Evolutionary conservation across 1,284 basidiomycete genomes (phyloP), one percentile per base, ranked within the genome.

Genomic region (Naganishia sp.): DNA sequence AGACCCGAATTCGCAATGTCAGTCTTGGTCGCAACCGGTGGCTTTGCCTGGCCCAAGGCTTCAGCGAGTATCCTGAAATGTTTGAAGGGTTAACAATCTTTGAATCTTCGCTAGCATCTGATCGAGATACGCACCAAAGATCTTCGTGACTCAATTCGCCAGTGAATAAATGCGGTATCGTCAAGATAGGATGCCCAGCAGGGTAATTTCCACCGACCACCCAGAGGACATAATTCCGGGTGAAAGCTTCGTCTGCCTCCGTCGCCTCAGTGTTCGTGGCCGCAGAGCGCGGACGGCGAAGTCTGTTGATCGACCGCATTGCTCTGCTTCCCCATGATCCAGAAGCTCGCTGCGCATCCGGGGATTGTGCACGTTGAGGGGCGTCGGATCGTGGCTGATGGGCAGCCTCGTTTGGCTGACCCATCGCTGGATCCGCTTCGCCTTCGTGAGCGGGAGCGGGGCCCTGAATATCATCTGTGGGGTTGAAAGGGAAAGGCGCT

Each of bases 1-100:
- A 94, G 80, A 13, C 89, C 90, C 1, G 88, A 87, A 61, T 87
- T 87, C 66, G 87, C 88, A 67, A 94, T 91, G 28, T 94, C 91
- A 53, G 89, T 88, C 70, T 85, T 86, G 9, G 87, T 86, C 16
- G 85, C 92, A 0, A 90, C 90, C 0, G 88, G 87, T 15, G 90
- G 87, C 72, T 90, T 90, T 31, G 85, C 85, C 78, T 89, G 87
- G 6, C 89, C 89, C 25, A 91, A 79, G 42, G 91, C 78, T 71
- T 90, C 90, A 0, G 88, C 87, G 25, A 92, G 84, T 71, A 89
- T 87, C 83, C 88, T 88, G 66, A 54, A 31, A 66, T 66, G 60
- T 11, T 64, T 55, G 52, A 44, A 36, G 18, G 55, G 50, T 28
- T 63, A 50, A 63, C 69, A 43, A 68, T 64, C 64, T 28, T 67